Evolutionary conservation across 2,329 filamentous ascomycete species (phyloP).

Genomic region (Chaetothyriales sp.): DNA sequence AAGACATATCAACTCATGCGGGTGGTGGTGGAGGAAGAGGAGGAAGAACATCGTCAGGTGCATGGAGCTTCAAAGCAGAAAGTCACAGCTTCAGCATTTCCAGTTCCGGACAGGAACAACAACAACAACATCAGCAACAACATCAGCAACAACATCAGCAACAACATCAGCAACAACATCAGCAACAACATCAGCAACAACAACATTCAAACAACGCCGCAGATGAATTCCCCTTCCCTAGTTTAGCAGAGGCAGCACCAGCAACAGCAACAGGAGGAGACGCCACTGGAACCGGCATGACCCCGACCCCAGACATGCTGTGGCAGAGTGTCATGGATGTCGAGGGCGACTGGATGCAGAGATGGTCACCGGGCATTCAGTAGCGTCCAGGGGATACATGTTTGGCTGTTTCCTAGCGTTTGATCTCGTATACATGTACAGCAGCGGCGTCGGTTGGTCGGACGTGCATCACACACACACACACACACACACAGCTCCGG

Average conservation of each 20-base stretch:
- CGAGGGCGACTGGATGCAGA: slow-evolving; percentile 15
- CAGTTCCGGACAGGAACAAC: background rate
- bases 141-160: background rate
- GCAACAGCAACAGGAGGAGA: background rate
- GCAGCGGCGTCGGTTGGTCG: background rate
- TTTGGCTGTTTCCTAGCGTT: background rate
- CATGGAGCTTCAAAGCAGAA: background rate
- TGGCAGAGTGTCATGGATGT: slow-evolving; percentile 12
- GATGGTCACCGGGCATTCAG: background rate
- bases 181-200: background rate
- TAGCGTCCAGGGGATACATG: background rate
- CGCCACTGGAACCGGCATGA: slow-evolving; percentile 7
- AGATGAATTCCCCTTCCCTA: slow-evolving; percentile 1
- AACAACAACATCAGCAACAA: too few species aligned
- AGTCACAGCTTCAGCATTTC: background rate
- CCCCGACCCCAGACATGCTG: slow-evolving; percentile 9
- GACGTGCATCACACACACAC: background rate
- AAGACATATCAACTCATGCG: background rate
- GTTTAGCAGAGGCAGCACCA: background rate
- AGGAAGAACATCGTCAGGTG: background rate
- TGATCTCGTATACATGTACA: background rate
- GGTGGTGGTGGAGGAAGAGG: background rate
- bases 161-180: background rate
- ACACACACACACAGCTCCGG: too few species aligned
- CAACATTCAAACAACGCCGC: background rate